Conservation (phyloP, 2,329 filamentous ascomycete genomes). For the Phaeosphaeriaceae sp. region DNA sequence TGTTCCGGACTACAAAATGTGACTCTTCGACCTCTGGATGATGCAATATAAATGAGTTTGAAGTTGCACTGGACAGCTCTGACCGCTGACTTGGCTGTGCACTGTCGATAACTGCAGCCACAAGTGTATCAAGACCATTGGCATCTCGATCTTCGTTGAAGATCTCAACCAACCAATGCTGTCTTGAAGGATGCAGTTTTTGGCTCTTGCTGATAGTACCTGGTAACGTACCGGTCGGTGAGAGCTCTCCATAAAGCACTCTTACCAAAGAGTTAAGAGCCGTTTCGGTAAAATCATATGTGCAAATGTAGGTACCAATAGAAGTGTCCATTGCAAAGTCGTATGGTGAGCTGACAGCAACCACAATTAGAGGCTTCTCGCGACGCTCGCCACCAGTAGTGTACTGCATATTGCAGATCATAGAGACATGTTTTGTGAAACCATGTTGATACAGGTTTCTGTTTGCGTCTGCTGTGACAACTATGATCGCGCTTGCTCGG, state of each 20-base stretch:
- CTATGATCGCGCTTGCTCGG: constrained; percentile 83
- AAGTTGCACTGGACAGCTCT: constrained; percentile 71
- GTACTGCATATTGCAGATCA: constrained; percentile 86
- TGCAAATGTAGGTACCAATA: constrained; percentile 92
- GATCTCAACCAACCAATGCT: constrained; percentile 92
- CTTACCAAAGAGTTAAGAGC: constrained; percentile 84
- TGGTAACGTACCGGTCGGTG: constrained; percentile 62
- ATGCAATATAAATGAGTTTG: constrained; percentile 77
- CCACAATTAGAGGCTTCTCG: constrained; percentile 86
- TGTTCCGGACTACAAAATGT: constrained; percentile 93
- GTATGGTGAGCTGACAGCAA: constrained; percentile 93
- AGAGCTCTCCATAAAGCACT: constrained; percentile 78
- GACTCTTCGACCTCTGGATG: constrained; percentile 75
- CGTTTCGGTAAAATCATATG: constrained; percentile 94
- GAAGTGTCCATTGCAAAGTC: constrained; percentile 93
- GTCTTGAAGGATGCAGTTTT: constrained; percentile 85
- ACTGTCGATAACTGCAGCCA: constrained; percentile 71
- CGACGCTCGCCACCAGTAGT: constrained; percentile 72
- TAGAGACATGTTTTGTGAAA: constrained; percentile 94
- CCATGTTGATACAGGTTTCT: constrained; percentile 91
- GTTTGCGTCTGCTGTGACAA: constrained; percentile 92
- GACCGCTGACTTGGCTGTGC: constrained; percentile 70
- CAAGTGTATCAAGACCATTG: constrained; percentile 74
- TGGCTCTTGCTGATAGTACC: constrained; percentile 85
- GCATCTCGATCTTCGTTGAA: constrained; percentile 83